Percentiles rank a stretch among this genome's conserved stretches.
phyloP scores from a whole-genome alignment of 78 protist genomes.

The Anaeramoeba flamelloides region DNA sequence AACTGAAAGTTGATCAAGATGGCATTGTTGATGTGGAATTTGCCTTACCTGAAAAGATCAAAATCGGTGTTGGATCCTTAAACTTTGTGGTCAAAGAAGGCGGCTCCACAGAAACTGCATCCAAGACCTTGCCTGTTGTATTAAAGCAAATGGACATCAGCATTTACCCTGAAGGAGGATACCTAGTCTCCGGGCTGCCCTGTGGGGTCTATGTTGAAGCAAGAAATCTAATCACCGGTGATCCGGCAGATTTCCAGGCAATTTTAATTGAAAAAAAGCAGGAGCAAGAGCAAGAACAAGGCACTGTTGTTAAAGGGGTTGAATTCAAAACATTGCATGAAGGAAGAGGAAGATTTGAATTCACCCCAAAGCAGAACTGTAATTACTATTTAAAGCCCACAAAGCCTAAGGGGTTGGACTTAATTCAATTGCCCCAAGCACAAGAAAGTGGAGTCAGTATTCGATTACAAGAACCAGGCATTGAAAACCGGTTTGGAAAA shows the following conservation, averaged over 20 bases:
- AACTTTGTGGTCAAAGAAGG: neutral
- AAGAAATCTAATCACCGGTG: neutral
- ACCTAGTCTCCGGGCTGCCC: neutral
- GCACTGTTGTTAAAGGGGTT: too few species aligned
- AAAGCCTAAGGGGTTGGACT: neutral
- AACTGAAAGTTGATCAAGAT: neutral
- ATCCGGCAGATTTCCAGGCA: neutral
- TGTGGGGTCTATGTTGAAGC: neutral
- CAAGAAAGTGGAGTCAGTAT: neutral
- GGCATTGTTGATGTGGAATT: neutral
- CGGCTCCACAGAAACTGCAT: neutral
- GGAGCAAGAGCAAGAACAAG: too few species aligned
- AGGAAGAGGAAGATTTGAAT: neutral
- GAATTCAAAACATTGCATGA: neutral
- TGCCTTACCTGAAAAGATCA: neutral
- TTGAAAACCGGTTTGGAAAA: conserved; percentile 1
- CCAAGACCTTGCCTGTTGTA: neutral
- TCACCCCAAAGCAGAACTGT: neutral
- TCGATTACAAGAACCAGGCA: neutral
- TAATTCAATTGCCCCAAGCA: neutral
- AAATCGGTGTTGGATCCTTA: neutral
- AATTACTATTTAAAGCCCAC: neutral
- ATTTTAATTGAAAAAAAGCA: neutral
- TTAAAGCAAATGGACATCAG: neutral
- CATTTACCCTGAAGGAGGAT: neutral